Evolutionary conservation across 1,284 basidiomycete species (phyloP).

Genomic region (Pascua guehoae): DNA sequence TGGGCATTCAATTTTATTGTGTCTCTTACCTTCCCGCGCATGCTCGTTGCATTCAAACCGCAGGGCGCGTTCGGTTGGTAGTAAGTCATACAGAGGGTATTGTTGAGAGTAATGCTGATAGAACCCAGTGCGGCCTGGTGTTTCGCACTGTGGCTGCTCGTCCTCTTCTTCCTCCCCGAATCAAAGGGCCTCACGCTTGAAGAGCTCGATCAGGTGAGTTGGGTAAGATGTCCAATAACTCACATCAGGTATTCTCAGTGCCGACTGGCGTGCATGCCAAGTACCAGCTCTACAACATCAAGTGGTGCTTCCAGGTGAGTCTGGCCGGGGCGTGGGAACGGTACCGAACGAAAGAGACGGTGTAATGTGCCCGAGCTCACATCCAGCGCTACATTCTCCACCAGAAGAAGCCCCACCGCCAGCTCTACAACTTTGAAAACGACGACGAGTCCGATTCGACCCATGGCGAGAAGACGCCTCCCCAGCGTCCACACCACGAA

Average conservation of each 20-base stretch:
- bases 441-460: slow-evolving; percentile 1
- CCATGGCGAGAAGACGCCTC: neutral
- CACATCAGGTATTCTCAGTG: slow-evolving; percentile 46
- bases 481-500: neutral
- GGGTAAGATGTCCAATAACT: neutral
- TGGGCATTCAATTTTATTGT: slow-evolving; percentile 49
- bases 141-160: slow-evolving; percentile 36
- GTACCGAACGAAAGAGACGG: neutral
- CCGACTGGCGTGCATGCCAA: slow-evolving; percentile 60
- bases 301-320: slow-evolving; percentile 31
- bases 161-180: slow-evolving; percentile 57
- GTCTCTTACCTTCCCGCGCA: slow-evolving; percentile 66
- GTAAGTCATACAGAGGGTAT: slow-evolving; percentile 50
- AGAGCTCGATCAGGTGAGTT: slow-evolving; percentile 55
- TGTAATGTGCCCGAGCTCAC: neutral
- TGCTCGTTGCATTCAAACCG: slow-evolving; percentile 49
- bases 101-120: no score
- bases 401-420: slow-evolving; percentile 7
- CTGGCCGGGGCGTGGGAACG: neutral
- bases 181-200: slow-evolving; percentile 76
- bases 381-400: slow-evolving; percentile 13
- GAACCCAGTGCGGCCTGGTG: slow-evolving; percentile 8
- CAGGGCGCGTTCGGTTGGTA: slow-evolving; percentile 29
- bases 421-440: slow-evolving; percentile 7
- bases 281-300: slow-evolving; percentile 51